Evolutionary conservation across 441 rosid species (phyloP).

Genomic region (Gossypium trilobum): DNA sequence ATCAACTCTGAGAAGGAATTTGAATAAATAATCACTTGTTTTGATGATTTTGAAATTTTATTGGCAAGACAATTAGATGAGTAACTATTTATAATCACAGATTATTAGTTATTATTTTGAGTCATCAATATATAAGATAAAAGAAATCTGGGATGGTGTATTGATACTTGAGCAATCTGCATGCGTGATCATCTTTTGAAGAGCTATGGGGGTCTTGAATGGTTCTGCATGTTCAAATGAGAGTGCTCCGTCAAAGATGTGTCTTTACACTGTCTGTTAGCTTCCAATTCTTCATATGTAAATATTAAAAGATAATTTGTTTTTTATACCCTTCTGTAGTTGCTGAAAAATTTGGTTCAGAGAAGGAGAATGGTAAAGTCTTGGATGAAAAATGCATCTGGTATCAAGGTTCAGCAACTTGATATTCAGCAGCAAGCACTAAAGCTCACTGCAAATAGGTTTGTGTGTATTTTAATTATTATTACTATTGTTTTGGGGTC

Average conservation of each 20-base stretch:
- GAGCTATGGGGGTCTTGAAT: neutral
- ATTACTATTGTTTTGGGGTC: constrained; percentile 6
- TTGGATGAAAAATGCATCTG: constrained; percentile 73
- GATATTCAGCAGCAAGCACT: constrained; percentile 95
- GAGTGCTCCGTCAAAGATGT: neutral
- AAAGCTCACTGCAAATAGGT: constrained; percentile 96
- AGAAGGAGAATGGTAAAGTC: constrained; percentile 74
- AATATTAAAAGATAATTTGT: constrained; percentile 13
- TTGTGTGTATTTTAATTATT: constrained; percentile 18
- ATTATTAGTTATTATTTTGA: constrained; percentile 7
- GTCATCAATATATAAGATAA: neutral
- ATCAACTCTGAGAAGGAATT: neutral
- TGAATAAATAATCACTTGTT: neutral
- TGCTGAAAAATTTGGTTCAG: constrained; percentile 80
- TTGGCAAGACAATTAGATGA: neutral
- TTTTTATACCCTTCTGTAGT: constrained; percentile 36
- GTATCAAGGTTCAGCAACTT: constrained; percentile 70
- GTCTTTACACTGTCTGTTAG: neutral
- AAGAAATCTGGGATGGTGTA: constrained; percentile 1
- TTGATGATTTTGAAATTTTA: neutral
- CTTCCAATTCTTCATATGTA: neutral
- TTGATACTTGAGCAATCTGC: neutral
- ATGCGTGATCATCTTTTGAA: neutral
- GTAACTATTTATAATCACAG: neutral
- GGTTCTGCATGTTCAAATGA: neutral